Base-by-base conservation (phyloP, 495 filamentous ascomycete genomes). In the Astrothelium macrocarpum region DNA sequence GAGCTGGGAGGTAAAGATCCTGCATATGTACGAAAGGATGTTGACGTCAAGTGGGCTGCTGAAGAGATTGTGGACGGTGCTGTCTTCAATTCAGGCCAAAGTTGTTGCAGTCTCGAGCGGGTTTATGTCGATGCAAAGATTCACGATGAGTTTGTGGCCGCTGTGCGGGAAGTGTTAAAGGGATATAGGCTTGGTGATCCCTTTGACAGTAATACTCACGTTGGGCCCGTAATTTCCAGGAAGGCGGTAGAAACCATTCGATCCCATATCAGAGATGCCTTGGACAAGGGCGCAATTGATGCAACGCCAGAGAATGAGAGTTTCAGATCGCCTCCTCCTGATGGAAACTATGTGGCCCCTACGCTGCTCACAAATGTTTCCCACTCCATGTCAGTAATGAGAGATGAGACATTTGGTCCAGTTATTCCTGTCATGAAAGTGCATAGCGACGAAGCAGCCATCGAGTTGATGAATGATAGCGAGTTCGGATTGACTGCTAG, bases 81-180 rank as follows among this genome's bases (percentile, higher is more conserved):
- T 2, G 79, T 98, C 43, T 98, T 97, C 80, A 98, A 97, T 76
- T 95, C 90, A 32, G 94, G 94, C 25, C 94, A 98, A 75, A 96
- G 91, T 69, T 98, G 94, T 78, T 97, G 94, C 75, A 86, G 88
- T 5, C 82, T 97, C 59, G 94, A 97, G 77, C 82, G 94, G 29
- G 85, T 98, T 7, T 97, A 97, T 67, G 94, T 96, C 1, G 86
- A 92, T 66, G 89, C 89, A 61, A 85, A 81, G 61, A 82, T 97
- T 62, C 85, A 96, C 71, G 89, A 93, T 62, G 69, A 82, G 12
- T 95, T 97, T 67, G 77, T 96, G n/a, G 76, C 81, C 39, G 87
- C 88, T 23, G 78, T 88, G 9, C 88, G 92, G 72, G 84, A 86
- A 45, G 89, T 96, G n/a, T 78, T 96, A 53, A 86, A 86, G 64